Evolutionary conservation across 306 rosid genomes (phyloP), one percentile per base, ranked within the genome.

Genomic region (Fragaria ananassa): DNA sequence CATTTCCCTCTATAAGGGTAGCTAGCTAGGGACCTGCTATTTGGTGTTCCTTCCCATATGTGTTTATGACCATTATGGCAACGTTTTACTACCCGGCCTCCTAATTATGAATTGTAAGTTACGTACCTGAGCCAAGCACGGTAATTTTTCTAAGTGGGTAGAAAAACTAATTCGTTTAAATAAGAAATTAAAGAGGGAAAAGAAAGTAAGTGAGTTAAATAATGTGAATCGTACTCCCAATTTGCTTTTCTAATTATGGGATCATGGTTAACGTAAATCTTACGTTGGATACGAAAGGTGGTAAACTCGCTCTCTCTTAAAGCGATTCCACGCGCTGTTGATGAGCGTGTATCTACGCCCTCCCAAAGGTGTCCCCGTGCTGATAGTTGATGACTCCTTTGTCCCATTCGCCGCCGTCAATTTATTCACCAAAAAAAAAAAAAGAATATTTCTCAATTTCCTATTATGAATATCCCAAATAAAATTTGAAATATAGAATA

Each of bases 181-280:
- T 39, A 15, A 34, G 41, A 62, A 56, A 8, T 10, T 12, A 39
- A 17, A 72, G 1, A 8, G 11, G 6, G 0, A 4, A 2, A 23
- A 41, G 14, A 42, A 73, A 56, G 53, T 8, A 56, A 58, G 23
- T 56, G n/a, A n/a, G n/a, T n/a, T n/a, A n/a, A n/a, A n/a, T n/a
- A n/a, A n/a, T n/a, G n/a, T n/a, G n/a, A n/a, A n/a, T n/a, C n/a
- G n/a, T n/a, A 18, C 50, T 53, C 2, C 8, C 18, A 53, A 53
- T 72, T 41, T 13, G 3, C 47, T 60, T 39, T 45, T 50, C 17
- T 67, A 67, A 74, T 54, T 19, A 49, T 29, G 53, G 41, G 63
- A 17, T 54, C 60, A 74, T 12, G 45, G 35, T 64, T 78, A 75
- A 81, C 85, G 80, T 86, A 41, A 75, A 68, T 17, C 46, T 73